Percentiles rank a stretch among this genome's conserved stretches.
These are phyloP conservation scores for Brasenia schreberi DNA, from an alignment of 164 flowering plant species.

Conservation along the genomic window DNA sequence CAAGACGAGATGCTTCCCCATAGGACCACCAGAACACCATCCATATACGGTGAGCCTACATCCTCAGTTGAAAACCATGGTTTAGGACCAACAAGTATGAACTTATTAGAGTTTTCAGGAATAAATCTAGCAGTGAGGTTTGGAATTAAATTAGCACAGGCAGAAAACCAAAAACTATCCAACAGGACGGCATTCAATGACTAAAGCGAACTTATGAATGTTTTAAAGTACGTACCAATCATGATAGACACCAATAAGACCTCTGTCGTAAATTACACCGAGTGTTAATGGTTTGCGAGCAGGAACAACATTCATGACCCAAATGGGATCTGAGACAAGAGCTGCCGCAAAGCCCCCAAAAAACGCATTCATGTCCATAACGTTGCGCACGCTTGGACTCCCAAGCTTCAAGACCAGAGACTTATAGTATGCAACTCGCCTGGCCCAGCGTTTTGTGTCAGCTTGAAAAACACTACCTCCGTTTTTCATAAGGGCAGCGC, in stretches of 20 bases:
- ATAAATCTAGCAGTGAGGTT: no score
- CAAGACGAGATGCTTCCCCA: no score
- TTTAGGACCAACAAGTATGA: no score
- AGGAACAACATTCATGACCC: constrained; percentile 99
- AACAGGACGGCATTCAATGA: no score
- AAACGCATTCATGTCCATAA: constrained; percentile 99
- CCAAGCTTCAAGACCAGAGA: constrained; percentile 76
- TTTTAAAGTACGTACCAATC: constrained; percentile 56
- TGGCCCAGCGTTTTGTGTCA: constrained; percentile 74
- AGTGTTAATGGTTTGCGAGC: constrained; percentile 64
- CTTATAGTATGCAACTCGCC: constrained; percentile 80
- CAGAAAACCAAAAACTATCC: no score
- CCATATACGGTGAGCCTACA: no score
- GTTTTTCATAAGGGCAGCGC: constrained; percentile 53
- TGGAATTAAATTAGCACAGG: no score
- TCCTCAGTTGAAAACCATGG: no score
- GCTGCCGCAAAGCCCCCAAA: constrained; percentile 98
- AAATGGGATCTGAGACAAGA: constrained; percentile 65
- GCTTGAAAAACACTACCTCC: constrained; percentile 84
- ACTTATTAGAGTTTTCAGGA: no score
- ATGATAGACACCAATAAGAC: constrained; percentile 89
- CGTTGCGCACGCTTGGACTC: constrained; percentile 65
- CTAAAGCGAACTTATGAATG: not conserved
- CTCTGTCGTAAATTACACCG: constrained; percentile 80
- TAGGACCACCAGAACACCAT: no score